Conservation (phyloP, 176 grass and related monocot species). For the Oryza glumipatula region DNA sequence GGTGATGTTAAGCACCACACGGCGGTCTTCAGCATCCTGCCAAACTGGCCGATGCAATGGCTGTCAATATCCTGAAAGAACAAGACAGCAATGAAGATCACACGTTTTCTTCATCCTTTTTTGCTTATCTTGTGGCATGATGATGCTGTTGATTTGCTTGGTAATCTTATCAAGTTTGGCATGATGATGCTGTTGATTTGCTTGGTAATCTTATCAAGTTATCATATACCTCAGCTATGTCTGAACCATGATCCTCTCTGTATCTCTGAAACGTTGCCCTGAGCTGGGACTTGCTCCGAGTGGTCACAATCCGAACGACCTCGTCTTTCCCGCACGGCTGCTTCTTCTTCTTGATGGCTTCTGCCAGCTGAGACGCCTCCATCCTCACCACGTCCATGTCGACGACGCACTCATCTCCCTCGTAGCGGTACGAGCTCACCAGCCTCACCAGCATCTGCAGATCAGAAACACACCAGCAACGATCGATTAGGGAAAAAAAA, state of each 20-base stretch:
- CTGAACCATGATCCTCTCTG: slow-evolving; percentile 28
- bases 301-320: slow-evolving; percentile 45
- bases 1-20: slow-evolving; percentile 73
- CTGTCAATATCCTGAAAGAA: slow-evolving; percentile 59
- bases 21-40: slow-evolving; percentile 52
- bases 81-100: background rate
- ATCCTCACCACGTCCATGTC: slow-evolving; percentile 35
- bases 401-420: slow-evolving; percentile 30
- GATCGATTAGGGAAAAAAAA: background rate
- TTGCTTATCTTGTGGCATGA: background rate
- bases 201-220: too few species aligned
- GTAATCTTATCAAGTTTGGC: too few species aligned
- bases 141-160: background rate
- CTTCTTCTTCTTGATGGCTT: slow-evolving; percentile 49
- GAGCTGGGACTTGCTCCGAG: slow-evolving; percentile 56
- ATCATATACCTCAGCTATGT: slow-evolving; percentile 30
- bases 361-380: slow-evolving; percentile 42
- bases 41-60: slow-evolving; percentile 45
- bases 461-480: background rate
- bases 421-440: slow-evolving; percentile 57
- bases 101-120: too few species aligned
- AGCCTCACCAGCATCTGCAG: slow-evolving; percentile 49
- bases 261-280: slow-evolving; percentile 43
- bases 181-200: background rate
- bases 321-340: slow-evolving; percentile 24